Evolutionary conservation across 2,329 filamentous ascomycete genomes (phyloP).

Genomic region (Cadophora sp.): DNA sequence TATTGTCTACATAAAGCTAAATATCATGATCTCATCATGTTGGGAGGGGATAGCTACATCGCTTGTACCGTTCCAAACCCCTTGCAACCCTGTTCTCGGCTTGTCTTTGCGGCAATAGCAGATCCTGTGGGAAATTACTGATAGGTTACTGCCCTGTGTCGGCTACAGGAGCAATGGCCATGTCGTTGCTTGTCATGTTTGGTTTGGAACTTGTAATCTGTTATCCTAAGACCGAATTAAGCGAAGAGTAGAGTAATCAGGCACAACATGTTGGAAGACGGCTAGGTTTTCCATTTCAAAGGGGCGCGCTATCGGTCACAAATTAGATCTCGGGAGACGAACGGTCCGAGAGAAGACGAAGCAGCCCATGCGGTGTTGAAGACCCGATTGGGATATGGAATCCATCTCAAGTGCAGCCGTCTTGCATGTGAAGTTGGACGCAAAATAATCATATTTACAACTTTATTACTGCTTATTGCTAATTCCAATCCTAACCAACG

Average conservation of each 20-base stretch:
- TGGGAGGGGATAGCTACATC: background rate
- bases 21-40: background rate
- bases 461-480: background rate
- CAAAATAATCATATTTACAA: background rate
- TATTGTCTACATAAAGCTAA: background rate
- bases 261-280: too few relatives aligned
- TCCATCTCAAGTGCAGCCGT: background rate
- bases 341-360: background rate
- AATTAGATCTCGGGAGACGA: background rate
- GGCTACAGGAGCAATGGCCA: too few relatives aligned
- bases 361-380: background rate
- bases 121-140: background rate
- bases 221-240: too few relatives aligned
- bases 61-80: background rate
- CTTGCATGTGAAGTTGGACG: background rate
- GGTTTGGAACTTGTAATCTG: too few relatives aligned
- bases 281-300: too few relatives aligned
- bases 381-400: too few relatives aligned
- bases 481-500: constrained; percentile 2
- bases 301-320: background rate
- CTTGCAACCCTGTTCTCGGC: background rate
- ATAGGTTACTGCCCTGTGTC: background rate
- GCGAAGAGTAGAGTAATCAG: too few relatives aligned
- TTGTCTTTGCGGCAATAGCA: background rate
- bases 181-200: too few relatives aligned